Conservation (phyloP, 2,329 filamentous ascomycete genomes). For the Pyrenochaeta sp. region DNA sequence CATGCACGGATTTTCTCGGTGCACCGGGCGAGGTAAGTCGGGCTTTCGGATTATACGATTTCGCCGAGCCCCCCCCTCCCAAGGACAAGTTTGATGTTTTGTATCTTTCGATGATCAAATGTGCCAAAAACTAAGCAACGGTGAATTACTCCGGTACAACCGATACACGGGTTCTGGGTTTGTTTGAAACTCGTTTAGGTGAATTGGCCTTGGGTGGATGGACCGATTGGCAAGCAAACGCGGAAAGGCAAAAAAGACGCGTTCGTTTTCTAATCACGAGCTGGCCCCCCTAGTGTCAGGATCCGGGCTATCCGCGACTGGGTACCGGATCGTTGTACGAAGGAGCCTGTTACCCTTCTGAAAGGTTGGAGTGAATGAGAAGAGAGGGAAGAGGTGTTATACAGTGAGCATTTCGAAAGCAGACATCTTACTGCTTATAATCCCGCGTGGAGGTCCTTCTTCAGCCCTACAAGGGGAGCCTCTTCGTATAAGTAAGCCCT, state of each 20-base stretch:
- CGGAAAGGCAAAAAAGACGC: no score
- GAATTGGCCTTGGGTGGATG: not conserved
- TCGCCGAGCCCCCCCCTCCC: not conserved
- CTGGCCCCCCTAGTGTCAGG: no score
- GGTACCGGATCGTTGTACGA: not conserved
- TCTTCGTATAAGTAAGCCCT: slow-evolving; percentile 37
- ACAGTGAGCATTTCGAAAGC: not conserved
- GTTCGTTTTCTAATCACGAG: no score
- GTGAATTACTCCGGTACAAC: not conserved
- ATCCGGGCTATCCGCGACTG: not conserved
- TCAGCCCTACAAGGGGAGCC: slow-evolving; percentile 29
- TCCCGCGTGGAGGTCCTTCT: slow-evolving; percentile 22
- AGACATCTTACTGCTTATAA: not conserved
- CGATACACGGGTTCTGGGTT: not conserved
- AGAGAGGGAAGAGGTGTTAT: not conserved
- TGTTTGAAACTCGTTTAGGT: not conserved
- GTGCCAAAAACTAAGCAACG: no score
- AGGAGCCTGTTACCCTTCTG: no score
- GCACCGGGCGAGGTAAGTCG: not conserved
- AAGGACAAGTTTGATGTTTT: no score
- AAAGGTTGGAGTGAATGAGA: no score
- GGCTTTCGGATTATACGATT: not conserved
- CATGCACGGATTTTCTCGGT: not conserved
- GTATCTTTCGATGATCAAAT: no score
- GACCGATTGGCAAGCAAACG: not conserved